These are phyloP conservation scores for Zygnema circumcarinatum DNA, from an alignment of 139 green algal genomes.

Conservation along the genomic window DNA sequence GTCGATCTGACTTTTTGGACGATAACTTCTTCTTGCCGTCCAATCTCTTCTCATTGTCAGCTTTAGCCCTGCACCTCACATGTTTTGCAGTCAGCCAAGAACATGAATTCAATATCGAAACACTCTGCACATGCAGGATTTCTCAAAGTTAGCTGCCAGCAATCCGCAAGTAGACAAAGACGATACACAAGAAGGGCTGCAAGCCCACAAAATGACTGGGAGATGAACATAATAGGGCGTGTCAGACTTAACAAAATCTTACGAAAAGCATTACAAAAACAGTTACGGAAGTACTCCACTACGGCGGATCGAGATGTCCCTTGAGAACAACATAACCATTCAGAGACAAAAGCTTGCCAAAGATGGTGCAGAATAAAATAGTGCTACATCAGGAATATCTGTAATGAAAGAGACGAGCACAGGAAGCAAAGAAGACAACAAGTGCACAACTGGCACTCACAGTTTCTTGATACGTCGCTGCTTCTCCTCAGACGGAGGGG, in stretches of 20 bases:
- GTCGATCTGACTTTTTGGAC: slow-evolving; percentile 81
- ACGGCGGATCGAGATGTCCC: not conserved
- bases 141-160: not conserved
- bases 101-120: not conserved
- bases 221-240: not conserved
- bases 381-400: no score
- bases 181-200: not conserved
- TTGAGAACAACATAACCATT: not conserved
- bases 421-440: slow-evolving; percentile 4
- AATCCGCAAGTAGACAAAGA: not conserved
- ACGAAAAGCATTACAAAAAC: not conserved
- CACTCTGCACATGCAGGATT: not conserved
- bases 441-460: slow-evolving; percentile 46
- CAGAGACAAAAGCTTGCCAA: not conserved
- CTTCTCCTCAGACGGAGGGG: slow-evolving; percentile 71
- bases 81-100: no score
- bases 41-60: slow-evolving; percentile 53
- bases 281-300: no score
- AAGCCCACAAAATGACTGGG: not conserved
- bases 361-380: not conserved
- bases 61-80: slow-evolving; percentile 40
- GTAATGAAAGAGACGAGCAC: not conserved
- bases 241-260: not conserved
- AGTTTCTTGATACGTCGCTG: slow-evolving; percentile 78
- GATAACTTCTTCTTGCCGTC: slow-evolving; percentile 62